Base-by-base conservation (phyloP, 768 basidiomycete genomes). In the Suillus variegatus region DNA sequence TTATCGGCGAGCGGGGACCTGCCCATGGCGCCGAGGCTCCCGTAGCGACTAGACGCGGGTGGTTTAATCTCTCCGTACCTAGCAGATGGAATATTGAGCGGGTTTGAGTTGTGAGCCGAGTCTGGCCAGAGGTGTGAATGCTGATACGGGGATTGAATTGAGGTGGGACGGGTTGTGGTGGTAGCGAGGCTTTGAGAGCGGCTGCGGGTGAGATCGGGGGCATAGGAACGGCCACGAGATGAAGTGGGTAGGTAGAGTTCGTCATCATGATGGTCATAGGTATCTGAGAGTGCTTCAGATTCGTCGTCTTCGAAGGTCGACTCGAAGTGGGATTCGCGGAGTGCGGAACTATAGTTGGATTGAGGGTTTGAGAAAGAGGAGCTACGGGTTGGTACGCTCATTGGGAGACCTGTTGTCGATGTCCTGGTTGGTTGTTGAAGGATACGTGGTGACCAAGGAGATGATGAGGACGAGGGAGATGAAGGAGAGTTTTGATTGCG, bases 261-360 rank as follows among this genome's bases (percentile, higher is more conserved):
- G 54, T 90, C 52, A 2, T 54, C 52, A 18, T 54, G 32, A 28
- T 54, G 52, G 1, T 54, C 88, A 70, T 88, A 88, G 54, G 83
- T 83, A 72, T 91, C 89, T 58, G 84, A 85, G 28, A 86, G 77
- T 6, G 77, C 78, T 62, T 91, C 90, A 1, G 85, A 86, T 76
- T 93, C 92, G 74, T 93, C 92, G 69, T 93, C 91, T 78, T 93
- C 92, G 69, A 90, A 86, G 1, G 91, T 93, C 28, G 90, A 91
- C 6, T 88, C 84, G 75, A 93, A 93, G 40, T 86, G 79, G 8
- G 81, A 77, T 62, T 88, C 89, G 49, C 89, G 86, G 85, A 91
- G 87, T 46, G 84, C 81, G 35, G 88, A 86, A 25, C 84, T 78
- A 73, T 91, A 89, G 56, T 85, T 83, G 67, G 79, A 72, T 68